phyloP scores from a whole-genome alignment of 73 alveolate species.

The Paramecium octaurelia region DNA sequence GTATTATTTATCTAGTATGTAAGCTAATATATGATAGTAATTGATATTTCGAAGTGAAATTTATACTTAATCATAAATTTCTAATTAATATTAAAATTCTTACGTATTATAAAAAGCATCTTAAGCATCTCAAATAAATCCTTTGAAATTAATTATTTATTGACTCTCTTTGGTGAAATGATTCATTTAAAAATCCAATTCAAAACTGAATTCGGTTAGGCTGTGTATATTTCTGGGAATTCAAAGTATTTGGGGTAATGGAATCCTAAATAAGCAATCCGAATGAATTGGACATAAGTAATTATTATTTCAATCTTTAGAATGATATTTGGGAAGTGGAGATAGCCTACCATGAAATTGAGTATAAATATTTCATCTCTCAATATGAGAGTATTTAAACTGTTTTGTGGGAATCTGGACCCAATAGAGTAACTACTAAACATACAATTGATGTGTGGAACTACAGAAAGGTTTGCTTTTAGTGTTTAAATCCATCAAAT shows the following conservation, averaged over 20 bases:
- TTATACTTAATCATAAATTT: neutral
- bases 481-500: neutral
- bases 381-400: neutral
- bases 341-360: neutral
- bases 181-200: neutral
- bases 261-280: neutral
- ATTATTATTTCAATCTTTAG: neutral
- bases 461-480: neutral
- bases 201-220: neutral
- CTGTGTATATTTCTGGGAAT: neutral
- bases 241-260: conserved; percentile 9
- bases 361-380: neutral
- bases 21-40: neutral
- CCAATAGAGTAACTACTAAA: neutral
- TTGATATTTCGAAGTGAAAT: neutral
- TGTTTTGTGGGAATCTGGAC: neutral
- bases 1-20: neutral
- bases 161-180: neutral
- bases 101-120: conserved; percentile 12
- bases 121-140: conserved; percentile 32
- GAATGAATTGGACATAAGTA: conserved; percentile 31
- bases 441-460: neutral
- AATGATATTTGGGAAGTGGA: conserved; percentile 24
- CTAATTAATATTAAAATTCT: neutral
- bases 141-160: neutral